Evolutionary conservation across 2,329 filamentous ascomycete genomes (phyloP), one percentile per base, ranked within the genome.

Genomic region (Dothideomycetidae sp.): DNA sequence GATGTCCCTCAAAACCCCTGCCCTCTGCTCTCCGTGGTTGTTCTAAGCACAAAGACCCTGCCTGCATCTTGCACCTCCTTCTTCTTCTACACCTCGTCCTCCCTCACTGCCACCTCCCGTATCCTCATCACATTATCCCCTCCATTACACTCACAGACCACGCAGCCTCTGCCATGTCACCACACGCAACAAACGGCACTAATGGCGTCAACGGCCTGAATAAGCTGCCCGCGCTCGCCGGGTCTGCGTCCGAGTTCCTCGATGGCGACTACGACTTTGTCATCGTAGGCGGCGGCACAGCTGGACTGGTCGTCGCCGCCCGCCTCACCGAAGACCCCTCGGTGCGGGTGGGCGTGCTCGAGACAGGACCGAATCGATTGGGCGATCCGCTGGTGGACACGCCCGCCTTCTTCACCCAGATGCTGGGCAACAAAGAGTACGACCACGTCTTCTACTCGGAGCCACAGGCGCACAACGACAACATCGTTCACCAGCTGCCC

Each of bases 361-460:
- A 47, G 29, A 40, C 40, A 15, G 45, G 45, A 3, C 21, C 35
- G 19, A 41, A 47, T 21, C 41, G 36, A 5, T 44, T 38, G 29
- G 39, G 42, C 23, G 46, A 53, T 23, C 33, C 45, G 7, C 33
- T 39, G 19, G 43, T 53, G 23, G 41, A 43, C 14, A 44, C 42
- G 3, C 49, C 50, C 10, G 49, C 43, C 13, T 31, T 46, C 7
- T 42, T 45, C 13, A 11, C 26, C 11, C 33, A 42, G 10, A 31
- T 44, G 10, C 36, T 40, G 5, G 46, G 44, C 23, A 39, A 48
- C 34, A 38, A 41, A 3, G 38, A 44, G 5, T 44, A 42, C 29
- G 50, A 51, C 42, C 52, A 33, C 47, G 45, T 44, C 13, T 39
- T 34, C 37, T 46, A 15, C 31, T 47, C 37, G 21, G 33, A 39